Evolutionary conservation across 2,329 filamentous ascomycete species (phyloP).

Genomic region (Colletotrichum sp.): DNA sequence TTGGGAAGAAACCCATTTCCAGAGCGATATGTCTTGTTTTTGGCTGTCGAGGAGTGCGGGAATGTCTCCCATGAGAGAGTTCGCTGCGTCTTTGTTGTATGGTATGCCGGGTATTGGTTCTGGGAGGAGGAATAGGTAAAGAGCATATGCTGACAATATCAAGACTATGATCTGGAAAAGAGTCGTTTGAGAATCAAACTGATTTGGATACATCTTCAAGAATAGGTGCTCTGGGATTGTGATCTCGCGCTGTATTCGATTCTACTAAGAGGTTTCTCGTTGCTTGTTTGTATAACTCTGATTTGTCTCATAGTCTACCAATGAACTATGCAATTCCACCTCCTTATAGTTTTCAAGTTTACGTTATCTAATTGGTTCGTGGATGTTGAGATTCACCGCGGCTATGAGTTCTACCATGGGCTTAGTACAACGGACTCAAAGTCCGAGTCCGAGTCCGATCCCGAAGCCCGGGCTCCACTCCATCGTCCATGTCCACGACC

Average conservation of each 20-base stretch:
- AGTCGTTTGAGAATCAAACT: not conserved
- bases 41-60: not conserved
- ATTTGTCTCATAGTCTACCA: not conserved
- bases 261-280: not conserved
- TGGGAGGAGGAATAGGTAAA: not conserved
- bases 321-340: not conserved
- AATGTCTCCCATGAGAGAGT: not conserved
- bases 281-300: not conserved
- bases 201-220: not conserved
- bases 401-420: not conserved
- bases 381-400: not conserved
- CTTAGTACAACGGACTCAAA: not conserved
- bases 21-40: not conserved
- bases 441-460: not conserved
- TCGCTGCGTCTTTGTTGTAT: not conserved
- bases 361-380: not conserved
- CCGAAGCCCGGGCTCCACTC: not conserved
- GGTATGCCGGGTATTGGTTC: not conserved
- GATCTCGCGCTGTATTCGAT: not conserved
- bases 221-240: accelerated
- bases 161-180: not conserved
- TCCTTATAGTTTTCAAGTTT: not conserved
- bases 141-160: not conserved
- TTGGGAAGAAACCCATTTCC: not conserved
- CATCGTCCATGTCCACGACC: not conserved